A percentile compares a stretch with the other conserved stretches of the same genome.
These are phyloP conservation scores for Mayamaea pseudoterrestris DNA, from an alignment of 108 stramenopile genomes.

Conservation along the genomic window DNA sequence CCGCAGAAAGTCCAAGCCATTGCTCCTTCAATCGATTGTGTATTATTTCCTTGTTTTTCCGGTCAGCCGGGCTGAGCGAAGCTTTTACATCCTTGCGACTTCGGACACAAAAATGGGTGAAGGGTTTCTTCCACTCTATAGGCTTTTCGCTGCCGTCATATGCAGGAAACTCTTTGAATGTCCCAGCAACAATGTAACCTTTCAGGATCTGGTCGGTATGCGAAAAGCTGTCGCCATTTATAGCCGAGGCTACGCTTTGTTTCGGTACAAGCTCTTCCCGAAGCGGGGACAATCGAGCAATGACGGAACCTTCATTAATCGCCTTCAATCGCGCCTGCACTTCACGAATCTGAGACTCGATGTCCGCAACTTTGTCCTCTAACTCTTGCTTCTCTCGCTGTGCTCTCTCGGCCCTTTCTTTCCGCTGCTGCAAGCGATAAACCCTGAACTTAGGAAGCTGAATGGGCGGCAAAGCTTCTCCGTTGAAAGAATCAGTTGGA, in stretches of 20 bases:
- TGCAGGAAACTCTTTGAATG: slow-evolving; percentile 59
- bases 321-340: slow-evolving; percentile 56
- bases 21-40: slow-evolving; percentile 52
- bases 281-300: background rate
- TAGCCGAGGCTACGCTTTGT: too few species aligned
- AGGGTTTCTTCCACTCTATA: slow-evolving; percentile 60
- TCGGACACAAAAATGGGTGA: slow-evolving; percentile 64
- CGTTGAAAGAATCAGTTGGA: slow-evolving; percentile 23
- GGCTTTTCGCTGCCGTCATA: slow-evolving; percentile 67
- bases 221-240: too few species aligned
- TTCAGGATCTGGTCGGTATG: too few species aligned
- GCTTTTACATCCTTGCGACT: slow-evolving; percentile 60
- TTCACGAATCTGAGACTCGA: slow-evolving; percentile 52
- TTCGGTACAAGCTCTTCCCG: slow-evolving; percentile 5
- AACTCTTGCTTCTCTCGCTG: slow-evolving; percentile 41
- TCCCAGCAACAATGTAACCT: slow-evolving; percentile 56
- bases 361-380: slow-evolving; percentile 53
- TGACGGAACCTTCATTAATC: slow-evolving; percentile 10
- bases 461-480: slow-evolving; percentile 26
- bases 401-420: slow-evolving; percentile 16
- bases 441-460: slow-evolving; percentile 52
- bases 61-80: slow-evolving; percentile 33
- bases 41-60: slow-evolving; percentile 65
- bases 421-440: slow-evolving; percentile 32
- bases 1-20: slow-evolving; percentile 47